Evolutionary conservation across 2,329 filamentous ascomycete species (phyloP).

Genomic region (Diaporthe sp.): DNA sequence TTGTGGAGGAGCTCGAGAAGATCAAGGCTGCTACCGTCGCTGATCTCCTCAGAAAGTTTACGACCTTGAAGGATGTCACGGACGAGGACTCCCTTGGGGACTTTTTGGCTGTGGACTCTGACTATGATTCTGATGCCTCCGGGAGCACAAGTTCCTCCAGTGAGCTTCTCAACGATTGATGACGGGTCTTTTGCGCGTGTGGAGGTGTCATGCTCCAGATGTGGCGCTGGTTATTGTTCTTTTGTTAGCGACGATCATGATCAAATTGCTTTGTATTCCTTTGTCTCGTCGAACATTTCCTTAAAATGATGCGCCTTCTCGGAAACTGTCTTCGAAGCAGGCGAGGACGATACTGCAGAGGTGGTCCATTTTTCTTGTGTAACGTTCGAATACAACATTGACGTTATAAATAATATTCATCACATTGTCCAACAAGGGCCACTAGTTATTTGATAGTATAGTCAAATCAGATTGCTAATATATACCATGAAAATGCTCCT

Average conservation of each 20-base stretch:
- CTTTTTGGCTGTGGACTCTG: neutral
- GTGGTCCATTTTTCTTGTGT: too few species aligned
- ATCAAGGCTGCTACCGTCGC: neutral
- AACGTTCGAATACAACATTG: neutral
- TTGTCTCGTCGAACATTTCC: neutral
- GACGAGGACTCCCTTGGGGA: neutral
- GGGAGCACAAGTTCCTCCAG: neutral
- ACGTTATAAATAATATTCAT: neutral
- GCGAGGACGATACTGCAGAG: too few species aligned
- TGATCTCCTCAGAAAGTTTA: constrained; percentile 24
- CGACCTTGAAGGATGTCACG: constrained; percentile 18
- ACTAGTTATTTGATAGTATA: neutral
- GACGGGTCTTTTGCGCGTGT: neutral
- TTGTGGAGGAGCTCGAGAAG: constrained; percentile 29
- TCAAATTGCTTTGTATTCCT: neutral
- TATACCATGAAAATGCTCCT: constrained; percentile 2
- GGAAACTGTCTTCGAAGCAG: neutral
- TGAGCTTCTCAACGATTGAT: neutral
- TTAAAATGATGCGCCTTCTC: neutral
- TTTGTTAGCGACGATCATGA: neutral
- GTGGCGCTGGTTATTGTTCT: neutral
- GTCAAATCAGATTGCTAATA: neutral
- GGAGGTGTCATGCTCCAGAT: neutral
- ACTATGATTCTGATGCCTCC: constrained; percentile 30
- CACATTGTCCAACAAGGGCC: neutral